Evolutionary conservation across 2,329 filamentous ascomycete genomes (phyloP), one percentile per base, ranked within the genome.

Genomic region (Zasmidium angulare): DNA sequence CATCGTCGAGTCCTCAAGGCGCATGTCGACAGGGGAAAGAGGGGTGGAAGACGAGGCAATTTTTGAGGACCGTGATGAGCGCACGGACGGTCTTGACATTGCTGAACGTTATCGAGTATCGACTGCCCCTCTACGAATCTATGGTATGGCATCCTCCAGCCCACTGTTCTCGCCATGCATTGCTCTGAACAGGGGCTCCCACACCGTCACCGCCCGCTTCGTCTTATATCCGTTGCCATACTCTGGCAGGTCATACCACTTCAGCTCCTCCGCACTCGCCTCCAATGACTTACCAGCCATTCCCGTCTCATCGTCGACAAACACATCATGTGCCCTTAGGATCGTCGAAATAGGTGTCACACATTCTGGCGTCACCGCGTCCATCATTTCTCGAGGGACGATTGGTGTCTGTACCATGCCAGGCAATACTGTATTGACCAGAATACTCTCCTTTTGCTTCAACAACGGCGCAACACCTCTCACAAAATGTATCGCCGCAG

Each of bases 11-110:
- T 92, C 36, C 77, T 98, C 66, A 88, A 85, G 73, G 89, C 87
- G 1, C 93, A 98, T 76, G 83, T 93, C 24, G 87, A 93, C 58
- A 84, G 93, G 73, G 87, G 86, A 73, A 96, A 96, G 80, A 86
- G 86, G 62, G 93, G 93, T 55, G 93, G 93, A 6, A 86, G 88
- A 75, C 85, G 91, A 71, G 86, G 88, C 56, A 97, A 97, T 74
- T 56, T 56, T 46, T 53, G 17, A 53, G 19, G 20, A 24, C 43
- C n/a, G 11, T 40, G 3, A 3, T 14, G 36, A 7, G n/a, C n/a
- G n/a, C n/a, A n/a, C n/a, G n/a, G n/a, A n/a, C n/a, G n/a, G n/a
- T n/a, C n/a, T n/a, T n/a, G n/a, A n/a, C 26, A 29, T 4, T 29
- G 11, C 11, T 29, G 26, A 11, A 11, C 26, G 26, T 29, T 6